Percentiles rank a stretch among this genome's conserved stretches.
These are phyloP conservation scores for Sonneratia caseolaris DNA, from an alignment of 345 rosid species.

Conservation along the genomic window DNA sequence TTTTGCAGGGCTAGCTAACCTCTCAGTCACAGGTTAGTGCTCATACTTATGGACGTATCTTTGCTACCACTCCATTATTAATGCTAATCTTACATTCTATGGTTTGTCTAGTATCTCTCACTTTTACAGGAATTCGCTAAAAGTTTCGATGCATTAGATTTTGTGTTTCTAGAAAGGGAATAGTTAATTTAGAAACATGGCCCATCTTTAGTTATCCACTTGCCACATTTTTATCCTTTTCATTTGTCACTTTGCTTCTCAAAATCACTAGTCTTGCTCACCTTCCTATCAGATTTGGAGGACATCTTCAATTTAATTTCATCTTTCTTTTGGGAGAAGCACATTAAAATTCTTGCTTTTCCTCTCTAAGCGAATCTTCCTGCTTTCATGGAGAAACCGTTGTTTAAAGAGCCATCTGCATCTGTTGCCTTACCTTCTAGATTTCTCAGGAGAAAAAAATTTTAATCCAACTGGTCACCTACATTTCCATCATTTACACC, in stretches of 20 bases:
- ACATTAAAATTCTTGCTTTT: background rate
- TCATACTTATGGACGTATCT: background rate
- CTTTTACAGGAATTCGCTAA: background rate
- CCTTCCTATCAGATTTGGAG: background rate
- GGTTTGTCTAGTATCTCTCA: background rate
- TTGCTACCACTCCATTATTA: background rate
- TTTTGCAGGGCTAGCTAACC: slow-evolving; percentile 18
- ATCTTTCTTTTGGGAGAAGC: background rate
- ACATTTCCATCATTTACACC: background rate
- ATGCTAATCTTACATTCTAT: background rate
- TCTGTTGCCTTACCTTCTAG: background rate
- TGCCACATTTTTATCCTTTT: background rate
- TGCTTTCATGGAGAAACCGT: background rate
- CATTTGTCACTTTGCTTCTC: background rate
- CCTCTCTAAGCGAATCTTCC: background rate
- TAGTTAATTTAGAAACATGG: too few relatives aligned
- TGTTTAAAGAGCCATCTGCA: background rate
- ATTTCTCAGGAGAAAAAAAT: background rate
- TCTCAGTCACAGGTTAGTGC: slow-evolving; percentile 17
- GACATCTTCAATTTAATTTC: background rate
- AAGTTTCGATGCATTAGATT: background rate
- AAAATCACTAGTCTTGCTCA: background rate
- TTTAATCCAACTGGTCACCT: background rate
- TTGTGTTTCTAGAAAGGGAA: too few relatives aligned
- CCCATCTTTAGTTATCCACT: background rate